Evolutionary conservation across 2,329 filamentous ascomycete species (phyloP), one percentile per base, ranked within the genome.

Genomic region (Sporothrix brasiliensis): DNA sequence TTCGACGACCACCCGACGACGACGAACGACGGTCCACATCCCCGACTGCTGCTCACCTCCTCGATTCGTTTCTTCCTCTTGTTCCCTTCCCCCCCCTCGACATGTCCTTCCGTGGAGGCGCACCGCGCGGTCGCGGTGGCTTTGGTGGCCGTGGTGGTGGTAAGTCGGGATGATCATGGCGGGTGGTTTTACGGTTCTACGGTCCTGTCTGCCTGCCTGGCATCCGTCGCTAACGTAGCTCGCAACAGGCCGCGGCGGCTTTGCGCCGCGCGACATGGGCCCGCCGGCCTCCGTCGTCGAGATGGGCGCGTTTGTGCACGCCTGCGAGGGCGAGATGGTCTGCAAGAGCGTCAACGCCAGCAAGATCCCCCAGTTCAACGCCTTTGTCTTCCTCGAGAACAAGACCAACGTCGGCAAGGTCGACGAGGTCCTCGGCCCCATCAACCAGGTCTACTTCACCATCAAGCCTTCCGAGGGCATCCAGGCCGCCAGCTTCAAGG

Each of bases 301-400:
- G 84, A 93, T 99, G 91, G 95, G 95, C 81, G 88, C 88, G 75
- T 97, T 98, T 82, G 83, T 97, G 80, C 95, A 99, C 84, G 90
- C 93, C 71, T 94, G 92, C 83, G 95, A 99, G 83, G 94, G 94
- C 80, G 95, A 99, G 83, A 95, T 99, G 87, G 91, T 99, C 76
- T 97, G 94, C 91, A 90, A 93, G 82, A 96, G 92, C 76, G 91
- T 91, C 82, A 98, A 97, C 86, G 70, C 73, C 21, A 85, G 91
- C 77, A 98, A 98, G 84, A 91, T 99, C 74, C 95, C 95, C 73
- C 97, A 97, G 85, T 99, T 99, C 90, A 98, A 97, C 85, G 95
- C 95, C 73, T 93, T 93, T 76, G 97, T 99, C 81, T 99, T 95
- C 84, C 91, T 98, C 77, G 94, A 98, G 87, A 99, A 98, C 86